Base-by-base conservation (phyloP, 768 basidiomycete genomes). In the Russula compacta region DNA sequence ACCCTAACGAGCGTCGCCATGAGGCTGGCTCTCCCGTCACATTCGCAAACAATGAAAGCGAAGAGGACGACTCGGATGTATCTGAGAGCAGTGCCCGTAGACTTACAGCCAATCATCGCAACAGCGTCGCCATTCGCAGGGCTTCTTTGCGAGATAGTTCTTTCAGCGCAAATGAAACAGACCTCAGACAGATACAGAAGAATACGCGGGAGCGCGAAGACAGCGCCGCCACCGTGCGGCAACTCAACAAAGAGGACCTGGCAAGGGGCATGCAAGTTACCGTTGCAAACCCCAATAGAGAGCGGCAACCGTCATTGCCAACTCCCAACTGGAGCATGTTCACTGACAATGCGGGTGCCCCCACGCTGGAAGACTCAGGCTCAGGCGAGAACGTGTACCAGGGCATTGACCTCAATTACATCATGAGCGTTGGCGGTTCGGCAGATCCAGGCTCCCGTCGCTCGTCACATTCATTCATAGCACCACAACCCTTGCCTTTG, bases 381-480 rank as follows among this genome's bases (percentile, higher is more conserved):
- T 43, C 63, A 4, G 63, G 63, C 42, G 29, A 55, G 42, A 6
- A 44, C 24, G 63, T 63, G 21, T 63, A 63, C 49, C 39, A 48
- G 36, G 63, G 59, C 59, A 55, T 64, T n/a, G 54, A 64, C 10
- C 53, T 64, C 21, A 14, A 50, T 48, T 64, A 64, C 19, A 64
- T 64, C 36, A 61, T 63, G 58, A 59, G 32, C 32, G 52, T 59
- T 40, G 54, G 59, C 36, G 52, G 32, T 39, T 12, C 12, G n/a
- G 49, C 19, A 7, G 48, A 19, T 14, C 53, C 42, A 36, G 59
- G 53, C 44, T 56, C 59, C 7, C 63, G 63, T 35, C 58, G 63
- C 32, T 64, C 63, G 48, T 64, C 63, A 3, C 63, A 55, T 51
- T 64, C 63, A 14, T 64, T 64, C 36, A 24, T 64, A 15, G 53